These are phyloP conservation scores for Colletotrichum sp. DNA, from an alignment of 2,329 filamentous ascomycete species.

Conservation along the genomic window DNA sequence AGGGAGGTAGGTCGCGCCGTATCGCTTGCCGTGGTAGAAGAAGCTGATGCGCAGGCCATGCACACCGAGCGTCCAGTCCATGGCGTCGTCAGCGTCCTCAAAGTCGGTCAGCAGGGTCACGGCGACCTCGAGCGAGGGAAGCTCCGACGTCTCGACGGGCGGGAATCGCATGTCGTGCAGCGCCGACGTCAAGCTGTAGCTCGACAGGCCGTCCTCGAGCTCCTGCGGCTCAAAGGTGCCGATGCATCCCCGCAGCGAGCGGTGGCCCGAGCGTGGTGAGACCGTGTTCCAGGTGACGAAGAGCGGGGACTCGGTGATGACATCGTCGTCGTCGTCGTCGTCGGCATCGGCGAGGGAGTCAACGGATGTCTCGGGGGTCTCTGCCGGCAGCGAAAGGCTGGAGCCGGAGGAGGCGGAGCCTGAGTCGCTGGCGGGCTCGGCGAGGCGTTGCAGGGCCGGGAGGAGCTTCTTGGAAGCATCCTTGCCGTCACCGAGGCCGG, in stretches of 20 bases:
- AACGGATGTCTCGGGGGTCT: conserved; percentile 49
- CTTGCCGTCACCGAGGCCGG: conserved; percentile 15
- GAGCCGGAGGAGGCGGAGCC: conserved; percentile 38
- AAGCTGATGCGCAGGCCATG: conserved; percentile 92
- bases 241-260: conserved; percentile 88
- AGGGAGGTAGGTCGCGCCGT: conserved; percentile 89
- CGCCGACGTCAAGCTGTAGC: conserved; percentile 83
- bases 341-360: conserved; percentile 39
- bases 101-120: conserved; percentile 89
- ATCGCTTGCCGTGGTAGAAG: conserved; percentile 71
- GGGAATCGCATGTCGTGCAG: conserved; percentile 68
- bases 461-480: conserved; percentile 37
- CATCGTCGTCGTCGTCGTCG: conserved; percentile 25
- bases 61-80: conserved; percentile 86
- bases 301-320: conserved; percentile 67
- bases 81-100: conserved; percentile 71
- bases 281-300: conserved; percentile 96
- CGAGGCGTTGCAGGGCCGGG: conserved; percentile 48
- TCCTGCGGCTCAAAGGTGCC: conserved; percentile 87
- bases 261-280: conserved; percentile 57
- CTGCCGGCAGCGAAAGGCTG: conserved; percentile 40
- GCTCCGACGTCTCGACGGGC: conserved; percentile 57
- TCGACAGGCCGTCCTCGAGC: conserved; percentile 73
- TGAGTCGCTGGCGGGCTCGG: conserved; percentile 28
- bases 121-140: conserved; percentile 64